A percentile compares a stretch with the other conserved stretches of the same genome.
These are phyloP conservation scores for Zopfochytrium polystomum DNA, from an alignment of 371 early-diverging fungal genomes.

Conservation along the genomic window DNA sequence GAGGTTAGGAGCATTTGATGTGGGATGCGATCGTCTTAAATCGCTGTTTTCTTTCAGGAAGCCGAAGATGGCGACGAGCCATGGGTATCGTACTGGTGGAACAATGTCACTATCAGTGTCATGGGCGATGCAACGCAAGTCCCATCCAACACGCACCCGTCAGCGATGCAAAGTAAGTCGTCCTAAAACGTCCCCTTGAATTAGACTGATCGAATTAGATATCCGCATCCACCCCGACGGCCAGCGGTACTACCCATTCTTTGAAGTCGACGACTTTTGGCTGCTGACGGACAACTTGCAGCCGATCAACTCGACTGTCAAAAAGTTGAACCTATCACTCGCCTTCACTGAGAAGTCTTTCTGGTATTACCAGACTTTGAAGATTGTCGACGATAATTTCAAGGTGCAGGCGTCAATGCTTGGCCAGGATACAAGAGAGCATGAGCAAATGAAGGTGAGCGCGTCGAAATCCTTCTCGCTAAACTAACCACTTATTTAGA, in stretches of 20 bases:
- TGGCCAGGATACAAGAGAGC: constrained; percentile 62
- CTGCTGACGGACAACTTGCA: constrained; percentile 65
- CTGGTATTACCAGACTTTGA: constrained; percentile 73
- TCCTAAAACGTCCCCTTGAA: not conserved
- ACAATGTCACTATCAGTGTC: constrained; percentile 73
- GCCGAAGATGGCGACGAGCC: constrained; percentile 10
- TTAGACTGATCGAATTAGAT: constrained; percentile 16
- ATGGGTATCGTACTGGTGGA: constrained; percentile 80
- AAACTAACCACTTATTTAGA: constrained; percentile 40
- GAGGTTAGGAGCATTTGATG: constrained; percentile 32
- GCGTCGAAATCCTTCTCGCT: not conserved
- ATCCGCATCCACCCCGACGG: constrained; percentile 28
- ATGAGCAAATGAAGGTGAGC: constrained; percentile 59
- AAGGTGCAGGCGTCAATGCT: constrained; percentile 56
- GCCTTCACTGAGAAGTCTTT: constrained; percentile 65
- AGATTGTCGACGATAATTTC: constrained; percentile 65
- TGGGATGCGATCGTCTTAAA: not conserved
- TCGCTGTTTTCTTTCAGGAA: not conserved
- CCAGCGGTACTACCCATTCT: constrained; percentile 66
- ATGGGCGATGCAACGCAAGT: constrained; percentile 52
- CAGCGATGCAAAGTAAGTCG: constrained; percentile 29
- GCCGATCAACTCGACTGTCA: constrained; percentile 72
- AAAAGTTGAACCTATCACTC: constrained; percentile 64
- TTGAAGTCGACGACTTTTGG: constrained; percentile 89
- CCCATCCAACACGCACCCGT: constrained; percentile 44